Evolutionary conservation across 495 filamentous ascomycete species (phyloP), one percentile per base, ranked within the genome.

Genomic region (Aspergillus indologenus): DNA sequence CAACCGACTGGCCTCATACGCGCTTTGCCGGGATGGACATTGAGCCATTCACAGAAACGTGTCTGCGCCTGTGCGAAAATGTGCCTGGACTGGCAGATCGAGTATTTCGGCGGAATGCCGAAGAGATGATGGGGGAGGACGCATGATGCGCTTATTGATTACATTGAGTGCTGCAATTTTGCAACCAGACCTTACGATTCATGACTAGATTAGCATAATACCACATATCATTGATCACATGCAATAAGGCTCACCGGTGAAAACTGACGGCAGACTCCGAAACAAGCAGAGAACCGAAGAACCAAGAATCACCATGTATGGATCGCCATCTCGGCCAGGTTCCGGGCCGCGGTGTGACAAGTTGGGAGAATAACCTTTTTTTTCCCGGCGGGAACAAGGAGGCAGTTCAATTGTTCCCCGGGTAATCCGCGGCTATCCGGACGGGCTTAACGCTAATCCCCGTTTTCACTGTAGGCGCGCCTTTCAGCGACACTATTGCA

Each of bases 1-100:
- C 77, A 1, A 80, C 75, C 2, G 80, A 83, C 65, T 83, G 80
- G 80, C 80, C 80, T 12, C 78, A 81, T 63, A 83, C 80, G 14
- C 74, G 79, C 21, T 80, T 75, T 54, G 69, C 74, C 5, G 70
- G 71, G 2, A 56, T 79, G 17, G 71, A 83, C 61, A 75, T 79
- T 22, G 67, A 58, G 22, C 74, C 72, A 3, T 82, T 77, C 56
- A 73, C 76, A 7, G 69, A 80, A 42, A 62, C 68, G 53, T 73
- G 74, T 55, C 61, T 82, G 58, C 68, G 71, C 18, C 64, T 76
- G 56, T 81, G 80, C 60, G 66, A 63, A 3, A 56, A 65, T 1
- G 67, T 76, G 50, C 65, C 69, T 5, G 69, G 66, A 19, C 46
- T 80, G 42, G 68, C 75, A 24, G 72, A 79, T 59, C 70, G 71